A percentile compares a stretch with the other conserved stretches of the same genome.
Conservation (phyloP, 495 filamentous ascomycete species). For the Talaromyces trachyspermus region DNA sequence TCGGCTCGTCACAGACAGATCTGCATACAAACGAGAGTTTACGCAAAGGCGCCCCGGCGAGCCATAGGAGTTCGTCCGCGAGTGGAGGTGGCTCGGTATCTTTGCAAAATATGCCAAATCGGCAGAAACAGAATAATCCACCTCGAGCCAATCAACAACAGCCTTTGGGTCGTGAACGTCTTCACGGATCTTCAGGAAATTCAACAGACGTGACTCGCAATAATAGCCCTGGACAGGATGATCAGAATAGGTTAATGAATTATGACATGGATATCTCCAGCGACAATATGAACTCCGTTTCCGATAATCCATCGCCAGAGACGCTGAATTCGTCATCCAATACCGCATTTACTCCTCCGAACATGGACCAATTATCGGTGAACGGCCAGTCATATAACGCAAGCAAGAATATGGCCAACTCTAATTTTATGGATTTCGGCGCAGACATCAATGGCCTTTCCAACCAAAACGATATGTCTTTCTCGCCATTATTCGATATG, state of each 20-base stretch:
- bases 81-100: not conserved
- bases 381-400: constrained; percentile 1
- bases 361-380: constrained; percentile 19
- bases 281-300: constrained; percentile 23
- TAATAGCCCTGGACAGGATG: constrained; percentile 8
- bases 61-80: not conserved
- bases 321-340: constrained; percentile 32
- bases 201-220: not conserved
- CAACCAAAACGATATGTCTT: not conserved
- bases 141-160: not conserved
- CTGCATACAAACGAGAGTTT: constrained; percentile 1
- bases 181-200: not conserved
- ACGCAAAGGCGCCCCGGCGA: not conserved
- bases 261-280: constrained; percentile 24
- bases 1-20: not conserved
- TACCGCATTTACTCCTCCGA: constrained; percentile 21
- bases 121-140: constrained; percentile 11
- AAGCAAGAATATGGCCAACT: not conserved
- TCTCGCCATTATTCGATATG: not conserved
- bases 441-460: constrained; percentile 10
- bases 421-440: constrained; percentile 6
- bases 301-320: constrained; percentile 29
- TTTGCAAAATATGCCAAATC: constrained; percentile 17
- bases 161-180: constrained; percentile 2
- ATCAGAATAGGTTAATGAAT: constrained; percentile 8